phyloP scores from a whole-genome alignment of 257 asterid species.

The Galeopsis tetrahit region DNA sequence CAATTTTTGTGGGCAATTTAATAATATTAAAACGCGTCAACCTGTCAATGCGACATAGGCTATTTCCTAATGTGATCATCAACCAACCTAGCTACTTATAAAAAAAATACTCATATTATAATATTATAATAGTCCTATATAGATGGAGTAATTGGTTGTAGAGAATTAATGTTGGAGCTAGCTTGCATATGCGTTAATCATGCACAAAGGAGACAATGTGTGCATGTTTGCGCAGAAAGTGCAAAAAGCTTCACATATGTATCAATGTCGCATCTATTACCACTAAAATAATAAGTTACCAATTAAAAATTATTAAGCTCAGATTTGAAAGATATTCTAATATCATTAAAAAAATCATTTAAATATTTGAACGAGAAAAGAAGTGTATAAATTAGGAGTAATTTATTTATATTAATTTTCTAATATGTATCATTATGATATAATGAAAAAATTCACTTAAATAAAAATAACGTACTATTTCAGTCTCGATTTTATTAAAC shows the following conservation, averaged over 20 bases:
- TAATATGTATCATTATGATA: too few relatives aligned
- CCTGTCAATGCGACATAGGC: slow-evolving; percentile 25
- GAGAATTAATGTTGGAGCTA: neutral
- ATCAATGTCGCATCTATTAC: neutral
- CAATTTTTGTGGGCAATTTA: neutral
- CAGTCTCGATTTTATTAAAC: neutral
- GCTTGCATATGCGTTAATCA: slow-evolving; percentile 29
- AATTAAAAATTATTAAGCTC: neutral
- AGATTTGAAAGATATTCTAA: too few relatives aligned
- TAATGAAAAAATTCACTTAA: too few relatives aligned
- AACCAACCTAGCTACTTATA: slow-evolving; percentile 11
- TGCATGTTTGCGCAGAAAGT: slow-evolving; percentile 36
- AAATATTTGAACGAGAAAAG: too few relatives aligned
- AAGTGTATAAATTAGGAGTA: too few relatives aligned
- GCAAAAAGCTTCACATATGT: neutral
- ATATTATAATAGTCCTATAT: too few relatives aligned
- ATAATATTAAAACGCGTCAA: slow-evolving; percentile 17
- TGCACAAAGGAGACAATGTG: slow-evolving; percentile 25
- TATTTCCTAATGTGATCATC: slow-evolving; percentile 27
- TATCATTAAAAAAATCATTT: too few relatives aligned
- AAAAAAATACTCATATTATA: neutral
- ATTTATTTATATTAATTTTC: too few relatives aligned
- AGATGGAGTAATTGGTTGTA: neutral
- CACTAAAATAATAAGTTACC: neutral
- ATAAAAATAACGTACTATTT: too few relatives aligned